Conservation (phyloP, 1,284 basidiomycete species). For the Sporisorium reilianum region DNA sequence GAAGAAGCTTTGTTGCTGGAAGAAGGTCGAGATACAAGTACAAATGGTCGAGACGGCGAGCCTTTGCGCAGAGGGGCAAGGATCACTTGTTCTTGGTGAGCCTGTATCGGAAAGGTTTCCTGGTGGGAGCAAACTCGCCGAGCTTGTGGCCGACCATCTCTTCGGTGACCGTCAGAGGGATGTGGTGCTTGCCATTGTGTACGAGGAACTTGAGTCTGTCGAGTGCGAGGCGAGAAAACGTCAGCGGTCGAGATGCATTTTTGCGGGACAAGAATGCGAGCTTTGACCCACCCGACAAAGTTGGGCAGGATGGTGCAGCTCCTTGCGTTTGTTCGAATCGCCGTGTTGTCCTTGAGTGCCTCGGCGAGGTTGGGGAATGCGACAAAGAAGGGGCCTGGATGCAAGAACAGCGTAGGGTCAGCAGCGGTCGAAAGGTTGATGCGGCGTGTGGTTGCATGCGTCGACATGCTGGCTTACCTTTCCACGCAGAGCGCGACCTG, state of each 20-base stretch:
- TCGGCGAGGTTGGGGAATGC: constrained; percentile 90
- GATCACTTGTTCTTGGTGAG: constrained; percentile 61
- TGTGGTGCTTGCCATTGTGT: constrained; percentile 92
- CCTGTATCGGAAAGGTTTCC: constrained; percentile 73
- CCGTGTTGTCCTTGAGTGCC: constrained; percentile 82
- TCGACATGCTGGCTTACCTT: constrained; percentile 48
- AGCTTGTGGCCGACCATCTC: constrained; percentile 99
- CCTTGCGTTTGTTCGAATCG: constrained; percentile 89
- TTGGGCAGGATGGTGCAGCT: constrained; percentile 89
- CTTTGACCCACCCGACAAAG: constrained; percentile 63
- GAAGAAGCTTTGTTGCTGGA: too few species aligned
- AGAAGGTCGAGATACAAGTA: constrained; percentile 42
- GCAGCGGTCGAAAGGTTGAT: background rate
- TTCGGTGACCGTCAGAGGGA: constrained; percentile 87
- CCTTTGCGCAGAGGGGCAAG: background rate
- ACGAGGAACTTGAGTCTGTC: constrained; percentile 81
- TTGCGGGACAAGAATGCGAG: background rate
- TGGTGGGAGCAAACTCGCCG: constrained; percentile 91
- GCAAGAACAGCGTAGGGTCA: background rate
- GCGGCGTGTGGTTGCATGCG: background rate
- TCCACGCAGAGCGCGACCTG: constrained; percentile 62
- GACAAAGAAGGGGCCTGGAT: constrained; percentile 87
- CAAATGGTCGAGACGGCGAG: constrained; percentile 13
- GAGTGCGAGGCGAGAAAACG: background rate
- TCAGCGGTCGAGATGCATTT: background rate